Evolutionary conservation across 1,139 yeast genomes (phyloP), one percentile per base, ranked within the genome.

Genomic region (Saccharomyces uvarum): DNA sequence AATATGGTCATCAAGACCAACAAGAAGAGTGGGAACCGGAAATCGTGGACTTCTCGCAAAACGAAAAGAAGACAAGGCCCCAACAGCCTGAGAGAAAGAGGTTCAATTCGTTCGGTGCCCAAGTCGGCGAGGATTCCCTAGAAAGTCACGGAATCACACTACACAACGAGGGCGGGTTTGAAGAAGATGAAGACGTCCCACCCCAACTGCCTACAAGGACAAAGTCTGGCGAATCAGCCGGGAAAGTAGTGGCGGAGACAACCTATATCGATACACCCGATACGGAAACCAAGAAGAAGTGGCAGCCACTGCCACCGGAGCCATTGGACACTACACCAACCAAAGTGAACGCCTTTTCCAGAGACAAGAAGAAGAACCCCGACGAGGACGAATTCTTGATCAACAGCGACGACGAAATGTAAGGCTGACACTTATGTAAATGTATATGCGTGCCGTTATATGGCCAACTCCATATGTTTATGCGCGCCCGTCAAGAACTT

Each of bases 71-170:
- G 4, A 41, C 42, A 28, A 54, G 51, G 29, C 44, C 14, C 42
- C 57, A 52, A 19, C 33, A 51, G 57, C 59, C 46, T 52, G 73
- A 62, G 67, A 70, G 67, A 70, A 68, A 59, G 57, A 65, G 69
- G 53, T 66, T 65, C 54, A 63, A 65, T 60, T 64, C 71, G n/a
- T 65, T 66, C 58, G 69, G 69, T 38, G 69, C 64, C 7, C 70
- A 66, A 51, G 59, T 57, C 4, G 73, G 80, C 58, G 86, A 81
- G 57, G 85, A 81, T 54, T 83, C 31, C 80, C 62, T 69, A 44
- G 84, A 83, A 63, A 83, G 79, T 71, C 81, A 77, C 59, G 80
- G 82, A 32, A 81, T 83, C 56, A 74, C 76, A 50, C 73, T 82
- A 66, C 75, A 72, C 54, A 77, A 78, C 59, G 77, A 79, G 49